Percentiles rank a stretch among this genome's conserved stretches.
These are phyloP conservation scores for Phylloporus arenicola DNA, from an alignment of 768 basidiomycete genomes.

Conservation along the genomic window DNA sequence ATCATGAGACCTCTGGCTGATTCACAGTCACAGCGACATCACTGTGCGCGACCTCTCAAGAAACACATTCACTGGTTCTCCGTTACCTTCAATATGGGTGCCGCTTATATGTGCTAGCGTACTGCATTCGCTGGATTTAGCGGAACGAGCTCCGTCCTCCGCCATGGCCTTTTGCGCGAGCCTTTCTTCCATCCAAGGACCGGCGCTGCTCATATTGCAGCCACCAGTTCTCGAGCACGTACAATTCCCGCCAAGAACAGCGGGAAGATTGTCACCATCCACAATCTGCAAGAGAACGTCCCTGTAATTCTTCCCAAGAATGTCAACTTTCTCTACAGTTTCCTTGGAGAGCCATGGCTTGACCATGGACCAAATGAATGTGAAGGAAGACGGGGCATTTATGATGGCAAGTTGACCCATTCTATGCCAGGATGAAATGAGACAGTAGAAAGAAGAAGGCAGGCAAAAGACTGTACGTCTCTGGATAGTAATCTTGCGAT, in stretches of 20 bases:
- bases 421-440: slow-evolving; percentile 30
- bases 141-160: neutral
- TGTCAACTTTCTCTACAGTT: slow-evolving; percentile 61
- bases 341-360: slow-evolving; percentile 73
- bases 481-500: slow-evolving; percentile 75
- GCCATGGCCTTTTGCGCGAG: slow-evolving; percentile 2
- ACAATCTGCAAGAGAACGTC: slow-evolving; percentile 52
- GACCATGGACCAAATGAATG: slow-evolving; percentile 64
- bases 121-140: neutral
- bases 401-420: slow-evolving; percentile 70
- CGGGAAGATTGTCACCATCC: slow-evolving; percentile 60
- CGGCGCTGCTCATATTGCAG: slow-evolving; percentile 57
- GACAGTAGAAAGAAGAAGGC: neutral
- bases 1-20: slow-evolving; percentile 3
- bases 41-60: slow-evolving; percentile 4
- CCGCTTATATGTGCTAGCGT: neutral
- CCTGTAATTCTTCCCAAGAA: slow-evolving; percentile 59
- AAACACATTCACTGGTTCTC: neutral
- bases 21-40: neutral
- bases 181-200: slow-evolving; percentile 67
- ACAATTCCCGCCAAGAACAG: slow-evolving; percentile 59
- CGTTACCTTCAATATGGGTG: slow-evolving; percentile 3
- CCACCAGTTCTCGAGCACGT: slow-evolving; percentile 51
- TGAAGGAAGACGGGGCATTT: slow-evolving; percentile 69
- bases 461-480: slow-evolving; percentile 48